These are phyloP conservation scores for Melampsora larici-populina DNA, from an alignment of 1,284 basidiomycete genomes.

Conservation along the genomic window DNA sequence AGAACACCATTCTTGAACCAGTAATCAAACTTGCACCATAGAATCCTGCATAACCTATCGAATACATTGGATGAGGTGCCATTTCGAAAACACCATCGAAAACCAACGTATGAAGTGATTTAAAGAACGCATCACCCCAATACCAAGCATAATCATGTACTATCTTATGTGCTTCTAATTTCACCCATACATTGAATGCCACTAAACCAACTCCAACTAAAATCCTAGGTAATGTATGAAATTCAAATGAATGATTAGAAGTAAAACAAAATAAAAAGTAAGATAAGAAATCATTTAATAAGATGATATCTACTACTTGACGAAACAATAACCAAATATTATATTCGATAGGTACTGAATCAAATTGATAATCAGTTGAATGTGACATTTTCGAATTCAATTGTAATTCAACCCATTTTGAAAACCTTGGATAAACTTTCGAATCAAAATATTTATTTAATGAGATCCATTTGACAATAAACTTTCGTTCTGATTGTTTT, in stretches of 20 bases:
- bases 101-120: constrained; percentile 65
- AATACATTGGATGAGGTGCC: constrained; percentile 85
- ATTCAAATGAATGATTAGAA: constrained; percentile 51
- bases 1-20: constrained; percentile 85
- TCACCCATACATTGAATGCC: constrained; percentile 96
- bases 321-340: constrained; percentile 81
- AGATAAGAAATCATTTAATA: constrained; percentile 92
- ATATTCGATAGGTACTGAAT: constrained; percentile 49
- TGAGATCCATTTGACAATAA: constrained; percentile 61
- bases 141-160: constrained; percentile 80
- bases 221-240: constrained; percentile 68
- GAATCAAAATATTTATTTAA: constrained; percentile 17
- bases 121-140: constrained; percentile 97
- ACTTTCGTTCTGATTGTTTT: constrained; percentile 61
- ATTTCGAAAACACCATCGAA: constrained; percentile 98
- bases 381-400: constrained; percentile 35
- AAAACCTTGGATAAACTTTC: constrained; percentile 43
- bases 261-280: constrained; percentile 83
- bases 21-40: constrained; percentile 89
- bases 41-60: constrained; percentile 68
- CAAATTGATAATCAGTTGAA: constrained; percentile 10
- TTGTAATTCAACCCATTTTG: constrained; percentile 68
- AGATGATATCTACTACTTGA: constrained; percentile 87
- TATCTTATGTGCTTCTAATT: constrained; percentile 92
- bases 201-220: constrained; percentile 78